Conservation (phyloP, 2,329 filamentous ascomycete species). For the Aureobasidium sp. region DNA sequence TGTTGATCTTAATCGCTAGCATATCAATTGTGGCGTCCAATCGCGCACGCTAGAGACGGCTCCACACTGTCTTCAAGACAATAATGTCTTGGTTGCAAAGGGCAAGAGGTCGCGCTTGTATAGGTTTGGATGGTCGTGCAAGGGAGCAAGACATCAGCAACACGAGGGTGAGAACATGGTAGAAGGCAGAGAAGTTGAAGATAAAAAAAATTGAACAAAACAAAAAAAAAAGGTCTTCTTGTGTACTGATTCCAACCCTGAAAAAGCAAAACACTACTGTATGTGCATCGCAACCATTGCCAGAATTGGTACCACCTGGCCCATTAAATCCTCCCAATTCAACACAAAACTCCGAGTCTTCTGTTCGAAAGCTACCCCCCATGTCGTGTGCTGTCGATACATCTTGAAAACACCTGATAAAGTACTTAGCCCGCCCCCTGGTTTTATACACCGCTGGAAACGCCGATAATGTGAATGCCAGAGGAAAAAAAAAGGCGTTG, state of each 20-base stretch:
- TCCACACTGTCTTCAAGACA: constrained; percentile 4
- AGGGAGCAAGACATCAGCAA: background rate
- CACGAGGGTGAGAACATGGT: background rate
- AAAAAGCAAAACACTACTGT: background rate
- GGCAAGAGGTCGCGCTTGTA: background rate
- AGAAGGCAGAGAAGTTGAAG: background rate
- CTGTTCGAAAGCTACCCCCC: background rate
- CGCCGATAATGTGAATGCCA: background rate
- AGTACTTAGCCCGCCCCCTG: background rate
- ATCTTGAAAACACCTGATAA: background rate
- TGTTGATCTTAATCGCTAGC: background rate
- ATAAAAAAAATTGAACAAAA: background rate
- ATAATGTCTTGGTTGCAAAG: background rate
- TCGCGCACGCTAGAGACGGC: background rate
- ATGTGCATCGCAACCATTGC: background rate
- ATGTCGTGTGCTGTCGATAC: constrained; percentile 4
- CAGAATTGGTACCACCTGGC: background rate
- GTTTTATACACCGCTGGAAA: constrained; percentile 1
- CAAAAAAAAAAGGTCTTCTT: background rate
- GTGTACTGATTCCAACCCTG: background rate
- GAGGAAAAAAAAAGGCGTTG: background rate
- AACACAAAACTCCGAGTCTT: background rate
- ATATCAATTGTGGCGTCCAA: background rate
- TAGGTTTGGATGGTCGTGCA: background rate
- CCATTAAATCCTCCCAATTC: background rate